Percentiles rank a stretch among this genome's conserved stretches.
Evolutionary conservation across 140 eudicot species (phyloP).

Genomic region (Senecio squalidus): DNA sequence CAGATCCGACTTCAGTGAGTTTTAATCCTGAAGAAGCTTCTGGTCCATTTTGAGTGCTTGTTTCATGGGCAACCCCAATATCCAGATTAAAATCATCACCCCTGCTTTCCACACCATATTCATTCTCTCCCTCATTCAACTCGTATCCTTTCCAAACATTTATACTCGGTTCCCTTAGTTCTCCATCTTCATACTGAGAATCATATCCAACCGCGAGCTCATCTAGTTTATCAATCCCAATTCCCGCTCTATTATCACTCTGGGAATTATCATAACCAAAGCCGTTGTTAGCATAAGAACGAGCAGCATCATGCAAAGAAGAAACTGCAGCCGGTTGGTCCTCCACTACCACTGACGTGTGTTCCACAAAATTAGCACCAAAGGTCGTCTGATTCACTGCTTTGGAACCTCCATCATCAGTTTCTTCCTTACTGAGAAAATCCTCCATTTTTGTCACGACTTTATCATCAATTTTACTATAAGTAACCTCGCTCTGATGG

Average conservation of each 20-base stretch:
- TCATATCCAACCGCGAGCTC: constrained; percentile 30
- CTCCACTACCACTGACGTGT: neutral
- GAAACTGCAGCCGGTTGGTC: constrained; percentile 4
- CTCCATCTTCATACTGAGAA: constrained; percentile 51
- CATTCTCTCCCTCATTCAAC: constrained; percentile 22
- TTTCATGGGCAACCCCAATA: constrained; percentile 11
- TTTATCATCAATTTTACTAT: constrained; percentile 11
- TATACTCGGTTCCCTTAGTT: constrained; percentile 33
- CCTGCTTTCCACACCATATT: constrained; percentile 11
- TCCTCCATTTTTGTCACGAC: constrained; percentile 14
- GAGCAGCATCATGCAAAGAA: constrained; percentile 4
- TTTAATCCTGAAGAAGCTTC: constrained; percentile 11
- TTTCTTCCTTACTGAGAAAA: neutral
- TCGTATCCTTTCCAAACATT: constrained; percentile 34
- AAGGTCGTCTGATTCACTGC: neutral
- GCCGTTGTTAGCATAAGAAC: constrained; percentile 3
- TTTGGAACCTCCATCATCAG: neutral
- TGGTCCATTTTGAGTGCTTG: constrained; percentile 3
- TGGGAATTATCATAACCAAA: constrained; percentile 19
- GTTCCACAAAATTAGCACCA: neutral
- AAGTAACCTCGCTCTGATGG: constrained; percentile 5
- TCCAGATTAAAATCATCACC: neutral
- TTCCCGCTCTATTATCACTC: constrained; percentile 12
- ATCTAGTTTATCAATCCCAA: constrained; percentile 15
- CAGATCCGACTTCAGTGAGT: neutral